Evolutionary conservation across 805 yeast genomes (phyloP).

Genomic region (Nematodospora valgi): DNA sequence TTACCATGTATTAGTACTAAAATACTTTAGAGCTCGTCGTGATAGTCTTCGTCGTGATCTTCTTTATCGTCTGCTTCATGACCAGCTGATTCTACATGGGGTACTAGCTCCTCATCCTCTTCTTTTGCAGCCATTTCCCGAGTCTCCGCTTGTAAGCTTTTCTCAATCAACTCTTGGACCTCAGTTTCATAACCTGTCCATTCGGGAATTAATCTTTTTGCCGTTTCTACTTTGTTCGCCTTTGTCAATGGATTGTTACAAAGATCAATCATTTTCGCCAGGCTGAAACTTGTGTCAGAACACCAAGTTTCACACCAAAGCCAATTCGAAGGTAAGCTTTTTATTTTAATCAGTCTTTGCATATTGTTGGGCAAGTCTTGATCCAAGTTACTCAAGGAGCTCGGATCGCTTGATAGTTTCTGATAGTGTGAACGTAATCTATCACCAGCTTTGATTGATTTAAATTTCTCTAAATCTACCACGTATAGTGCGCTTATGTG

Average conservation of each 20-base stretch:
- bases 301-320: slow-evolving; percentile 96
- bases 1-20: neutral
- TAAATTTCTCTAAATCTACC: slow-evolving; percentile 67
- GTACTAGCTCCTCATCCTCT: neutral
- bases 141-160: slow-evolving; percentile 2
- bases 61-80: neutral
- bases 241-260: slow-evolving; percentile 82
- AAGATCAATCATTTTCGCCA: slow-evolving; percentile 77
- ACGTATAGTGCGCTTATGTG: slow-evolving; percentile 85
- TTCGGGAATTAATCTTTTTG: slow-evolving; percentile 73
- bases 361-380: slow-evolving; percentile 92
- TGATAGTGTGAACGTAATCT: slow-evolving; percentile 81
- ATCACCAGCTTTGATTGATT: slow-evolving; percentile 74
- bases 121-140: slow-evolving; percentile 1
- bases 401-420: slow-evolving; percentile 70
- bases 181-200: slow-evolving; percentile 68
- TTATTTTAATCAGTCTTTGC: slow-evolving; percentile 64
- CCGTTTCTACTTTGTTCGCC: slow-evolving; percentile 74
- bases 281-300: slow-evolving; percentile 52
- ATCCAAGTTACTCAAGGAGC: slow-evolving; percentile 77
- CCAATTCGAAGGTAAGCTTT: slow-evolving; percentile 79
- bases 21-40: slow-evolving; percentile 10
- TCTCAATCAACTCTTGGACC: slow-evolving; percentile 29
- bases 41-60: slow-evolving; percentile 4
- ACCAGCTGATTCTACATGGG: neutral